Percentiles rank a stretch among this genome's conserved stretches.
Evolutionary conservation across 2,329 filamentous ascomycete species (phyloP).

Genomic region (Nannizziopsis barbatae): DNA sequence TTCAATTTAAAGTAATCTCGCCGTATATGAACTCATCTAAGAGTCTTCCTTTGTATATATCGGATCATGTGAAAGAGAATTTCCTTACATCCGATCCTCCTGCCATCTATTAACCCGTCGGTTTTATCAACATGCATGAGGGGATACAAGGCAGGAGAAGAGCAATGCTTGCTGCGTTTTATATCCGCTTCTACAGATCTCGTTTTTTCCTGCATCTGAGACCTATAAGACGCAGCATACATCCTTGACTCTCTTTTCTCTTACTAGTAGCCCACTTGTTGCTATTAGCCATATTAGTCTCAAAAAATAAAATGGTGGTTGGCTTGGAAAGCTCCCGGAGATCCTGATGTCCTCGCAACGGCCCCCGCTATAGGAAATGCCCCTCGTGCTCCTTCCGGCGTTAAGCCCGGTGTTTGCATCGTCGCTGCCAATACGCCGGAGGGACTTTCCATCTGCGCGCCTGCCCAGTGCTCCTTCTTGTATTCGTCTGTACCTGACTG

Average conservation of each 20-base stretch:
- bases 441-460: neutral
- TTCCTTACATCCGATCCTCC: conserved; percentile 36
- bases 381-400: neutral
- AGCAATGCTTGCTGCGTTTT: conserved; percentile 32
- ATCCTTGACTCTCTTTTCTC: no score
- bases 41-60: no score
- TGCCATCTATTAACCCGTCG: conserved; percentile 59
- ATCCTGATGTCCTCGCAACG: neutral
- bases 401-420: conserved; percentile 11
- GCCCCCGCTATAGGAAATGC: neutral
- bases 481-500: conserved; percentile 1
- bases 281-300: no score
- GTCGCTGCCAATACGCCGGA: conserved; percentile 3
- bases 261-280: no score
- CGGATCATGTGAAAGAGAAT: neutral
- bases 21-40: no score
- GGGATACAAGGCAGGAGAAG: conserved; percentile 62
- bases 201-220: neutral
- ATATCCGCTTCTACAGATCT: conserved; percentile 26
- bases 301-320: no score
- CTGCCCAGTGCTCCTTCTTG: neutral
- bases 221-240: conserved; percentile 7
- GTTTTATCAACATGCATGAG: conserved; percentile 43
- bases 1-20: no score
- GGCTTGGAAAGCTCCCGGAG: no score